Base-by-base conservation (phyloP, 345 rosid genomes). In the Ricinus communis region DNA sequence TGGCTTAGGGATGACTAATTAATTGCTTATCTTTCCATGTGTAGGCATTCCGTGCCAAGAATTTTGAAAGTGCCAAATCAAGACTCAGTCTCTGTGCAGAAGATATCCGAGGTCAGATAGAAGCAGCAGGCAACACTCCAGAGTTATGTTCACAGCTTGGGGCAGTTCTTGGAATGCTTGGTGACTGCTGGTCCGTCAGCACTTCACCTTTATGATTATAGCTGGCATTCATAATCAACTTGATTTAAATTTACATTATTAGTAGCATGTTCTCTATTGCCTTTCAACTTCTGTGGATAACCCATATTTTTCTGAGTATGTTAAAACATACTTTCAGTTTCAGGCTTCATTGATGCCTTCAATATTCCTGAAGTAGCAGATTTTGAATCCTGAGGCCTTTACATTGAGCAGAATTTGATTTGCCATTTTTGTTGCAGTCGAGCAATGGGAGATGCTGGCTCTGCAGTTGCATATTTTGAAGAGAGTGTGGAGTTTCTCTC, bases 91-190 rank as follows among this genome's bases (percentile, higher is more conserved):
- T 95, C 58, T 95, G 99, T 81, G 86, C 89, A 1, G 94, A 92
- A 59, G 99, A 95, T 75, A 88, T 95, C 64, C 79, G 89, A 55
- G 87, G 77, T 74, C 96, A 91, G 83, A 79, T 95, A 65, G 88
- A 78, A 69, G 82, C 75, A 80, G 77, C 70, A 64, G 98, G 98
- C 30, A 87, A 81, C 78, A 90, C 93, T 27, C 76, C 97, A 28
- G 98, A 93, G 71, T 80, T 95, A 74, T 89, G 98, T 78, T 95
- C 99, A 43, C 99, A 93, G 90, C 94, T 95, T 61, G 99, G 99
- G 47, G 99, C 98, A 50, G 99, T 95, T 59, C 89, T 95, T 46
- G 99, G 99, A 19, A 90, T 93, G 96, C 99, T 92, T 51, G 99
- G 99, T 24, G 99, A 95, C 78, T 92, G 98, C 93, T 85, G 99